Evolutionary conservation across 257 asterid genomes (phyloP).

Genomic region (Nicotiana tabacum): DNA sequence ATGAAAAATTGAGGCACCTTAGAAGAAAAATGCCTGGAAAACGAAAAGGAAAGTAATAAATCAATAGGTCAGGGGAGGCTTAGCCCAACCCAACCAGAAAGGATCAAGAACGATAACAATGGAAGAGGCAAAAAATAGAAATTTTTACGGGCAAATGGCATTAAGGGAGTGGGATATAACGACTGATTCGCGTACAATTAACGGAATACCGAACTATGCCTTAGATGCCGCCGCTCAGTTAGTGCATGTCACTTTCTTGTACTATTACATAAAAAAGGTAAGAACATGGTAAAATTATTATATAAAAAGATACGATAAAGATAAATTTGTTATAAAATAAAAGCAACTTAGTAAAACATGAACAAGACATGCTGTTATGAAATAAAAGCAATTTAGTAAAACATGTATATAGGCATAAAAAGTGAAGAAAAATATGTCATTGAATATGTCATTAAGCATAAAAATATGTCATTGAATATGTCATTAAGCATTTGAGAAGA

Average conservation of each 20-base stretch:
- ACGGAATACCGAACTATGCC: slow-evolving; percentile 9
- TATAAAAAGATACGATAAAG: no score
- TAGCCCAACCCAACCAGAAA: background rate
- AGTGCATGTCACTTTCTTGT: background rate
- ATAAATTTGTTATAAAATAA: no score
- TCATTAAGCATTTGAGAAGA: no score
- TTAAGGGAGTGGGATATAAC: background rate
- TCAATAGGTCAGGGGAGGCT: background rate
- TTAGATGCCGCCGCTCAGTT: background rate
- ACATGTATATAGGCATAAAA: no score
- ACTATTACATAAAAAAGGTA: no score
- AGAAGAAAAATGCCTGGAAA: background rate
- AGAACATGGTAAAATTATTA: no score
- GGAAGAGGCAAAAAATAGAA: background rate
- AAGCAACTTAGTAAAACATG: no score
- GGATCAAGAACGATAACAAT: background rate
- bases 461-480: no score
- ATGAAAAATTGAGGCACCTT: background rate
- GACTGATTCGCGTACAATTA: background rate
- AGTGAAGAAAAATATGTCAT: no score
- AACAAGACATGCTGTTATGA: no score
- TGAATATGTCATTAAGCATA: no score
- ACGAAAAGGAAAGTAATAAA: background rate
- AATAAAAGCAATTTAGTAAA: no score
- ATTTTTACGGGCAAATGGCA: background rate